A percentile compares a stretch with the other conserved stretches of the same genome.
These are phyloP conservation scores for Corinectria fuckeliana DNA, from an alignment of 2,329 filamentous ascomycete species.

Conservation along the genomic window DNA sequence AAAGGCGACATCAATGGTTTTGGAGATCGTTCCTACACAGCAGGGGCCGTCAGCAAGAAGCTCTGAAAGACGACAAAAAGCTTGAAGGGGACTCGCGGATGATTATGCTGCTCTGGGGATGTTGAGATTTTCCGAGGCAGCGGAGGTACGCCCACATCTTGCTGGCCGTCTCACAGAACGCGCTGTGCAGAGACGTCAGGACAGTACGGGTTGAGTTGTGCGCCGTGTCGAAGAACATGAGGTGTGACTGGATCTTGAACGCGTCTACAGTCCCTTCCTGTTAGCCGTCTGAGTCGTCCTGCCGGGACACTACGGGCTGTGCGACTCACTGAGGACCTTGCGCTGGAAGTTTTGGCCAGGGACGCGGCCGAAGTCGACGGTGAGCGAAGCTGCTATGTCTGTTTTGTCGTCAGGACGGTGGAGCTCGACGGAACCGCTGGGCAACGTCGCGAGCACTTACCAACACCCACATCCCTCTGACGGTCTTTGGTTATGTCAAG, in stretches of 20 bases:
- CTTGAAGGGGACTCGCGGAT: slow-evolving; percentile 58
- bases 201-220: slow-evolving; percentile 77
- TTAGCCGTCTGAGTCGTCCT: neutral
- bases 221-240: slow-evolving; percentile 81
- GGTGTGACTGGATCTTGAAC: slow-evolving; percentile 85
- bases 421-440: too few species aligned
- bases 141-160: slow-evolving; percentile 71
- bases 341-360: slow-evolving; percentile 82
- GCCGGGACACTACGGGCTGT: neutral
- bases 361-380: slow-evolving; percentile 74
- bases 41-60: slow-evolving; percentile 2
- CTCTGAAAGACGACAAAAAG: neutral
- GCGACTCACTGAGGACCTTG: slow-evolving; percentile 71
- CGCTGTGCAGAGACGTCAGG: slow-evolving; percentile 75
- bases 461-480: slow-evolving; percentile 55
- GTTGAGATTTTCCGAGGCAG: slow-evolving; percentile 62
- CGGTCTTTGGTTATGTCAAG: slow-evolving; percentile 77
- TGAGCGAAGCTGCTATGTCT: slow-evolving; percentile 72
- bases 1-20: slow-evolving; percentile 69
- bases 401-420: neutral
- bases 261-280: slow-evolving; percentile 50
- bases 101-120: slow-evolving; percentile 66
- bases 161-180: slow-evolving; percentile 78
- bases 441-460: slow-evolving; percentile 49
- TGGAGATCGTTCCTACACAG: slow-evolving; percentile 65